Conservation (phyloP, 2,329 filamentous ascomycete genomes). For the Aspergillus awamori region DNA sequence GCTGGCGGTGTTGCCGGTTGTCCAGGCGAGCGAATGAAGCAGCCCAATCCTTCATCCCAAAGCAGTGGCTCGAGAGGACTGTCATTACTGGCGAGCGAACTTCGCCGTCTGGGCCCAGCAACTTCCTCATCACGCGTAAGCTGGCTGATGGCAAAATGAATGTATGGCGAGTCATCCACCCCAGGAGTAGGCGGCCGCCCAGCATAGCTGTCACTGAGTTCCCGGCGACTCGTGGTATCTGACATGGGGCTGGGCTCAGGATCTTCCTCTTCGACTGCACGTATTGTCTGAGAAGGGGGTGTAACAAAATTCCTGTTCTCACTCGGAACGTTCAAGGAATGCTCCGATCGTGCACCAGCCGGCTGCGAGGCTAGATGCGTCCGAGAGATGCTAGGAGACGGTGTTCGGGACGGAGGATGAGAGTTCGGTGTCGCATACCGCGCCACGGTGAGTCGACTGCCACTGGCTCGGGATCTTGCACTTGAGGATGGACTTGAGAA, state of each 20-base stretch:
- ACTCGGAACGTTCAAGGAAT: slow-evolving; percentile 10
- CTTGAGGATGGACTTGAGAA: slow-evolving; percentile 48
- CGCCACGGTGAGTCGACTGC: slow-evolving; percentile 42
- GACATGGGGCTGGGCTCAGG: slow-evolving; percentile 27
- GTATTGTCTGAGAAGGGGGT: slow-evolving; percentile 31
- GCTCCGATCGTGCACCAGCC: slow-evolving; percentile 17
- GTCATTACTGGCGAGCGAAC: slow-evolving; percentile 46
- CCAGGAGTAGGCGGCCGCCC: slow-evolving; percentile 66
- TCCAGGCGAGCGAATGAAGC: slow-evolving; percentile 40
- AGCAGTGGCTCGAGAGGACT: slow-evolving; percentile 57
- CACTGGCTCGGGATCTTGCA: slow-evolving; percentile 32
- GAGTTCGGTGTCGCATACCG: slow-evolving; percentile 52
- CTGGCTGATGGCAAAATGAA: slow-evolving; percentile 86
- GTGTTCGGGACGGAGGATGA: slow-evolving; percentile 32
- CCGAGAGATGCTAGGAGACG: slow-evolving; percentile 33
- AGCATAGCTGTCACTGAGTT: slow-evolving; percentile 32
- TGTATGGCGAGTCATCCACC: slow-evolving; percentile 82
- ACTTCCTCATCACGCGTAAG: slow-evolving; percentile 74
- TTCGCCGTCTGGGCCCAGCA: slow-evolving; percentile 56
- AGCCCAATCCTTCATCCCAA: slow-evolving; percentile 50
- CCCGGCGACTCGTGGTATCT: slow-evolving; percentile 29
- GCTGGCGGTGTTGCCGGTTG: slow-evolving; percentile 38
- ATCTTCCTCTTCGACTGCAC: slow-evolving; percentile 30
- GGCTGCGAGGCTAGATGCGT: slow-evolving; percentile 29
- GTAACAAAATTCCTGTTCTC: slow-evolving; percentile 20